Percentiles rank a stretch among this genome's conserved stretches.
Conservation (phyloP, 139 green algal species). For the Chlorella ohadii region DNA sequence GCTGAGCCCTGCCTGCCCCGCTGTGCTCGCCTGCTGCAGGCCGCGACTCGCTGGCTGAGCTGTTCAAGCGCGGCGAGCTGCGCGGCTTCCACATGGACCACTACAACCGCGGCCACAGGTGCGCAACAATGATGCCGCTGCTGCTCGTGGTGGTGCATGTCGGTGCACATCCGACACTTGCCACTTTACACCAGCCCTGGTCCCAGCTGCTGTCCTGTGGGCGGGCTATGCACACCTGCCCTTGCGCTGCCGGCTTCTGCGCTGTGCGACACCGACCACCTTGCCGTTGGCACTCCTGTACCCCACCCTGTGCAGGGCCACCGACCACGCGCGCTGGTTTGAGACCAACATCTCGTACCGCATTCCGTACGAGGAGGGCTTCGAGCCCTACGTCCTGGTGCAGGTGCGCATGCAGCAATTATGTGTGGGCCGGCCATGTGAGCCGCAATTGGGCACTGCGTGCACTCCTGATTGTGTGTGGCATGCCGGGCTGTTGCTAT, state of each 20-base stretch:
- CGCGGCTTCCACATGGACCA: constrained; percentile 40
- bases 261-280: too few species aligned
- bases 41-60: not conserved
- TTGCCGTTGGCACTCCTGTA: too few species aligned
- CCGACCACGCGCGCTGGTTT: constrained; percentile 47
- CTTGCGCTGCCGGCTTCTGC: too few species aligned
- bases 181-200: too few species aligned
- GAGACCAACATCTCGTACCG: constrained; percentile 29
- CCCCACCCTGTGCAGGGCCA: constrained; percentile 38
- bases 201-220: too few species aligned
- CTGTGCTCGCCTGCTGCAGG: not conserved
- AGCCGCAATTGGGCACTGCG: too few species aligned
- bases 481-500: too few species aligned
- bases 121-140: not conserved
- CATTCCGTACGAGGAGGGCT: constrained; percentile 42
- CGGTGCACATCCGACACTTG: too few species aligned
- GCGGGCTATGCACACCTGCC: too few species aligned
- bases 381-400: constrained; percentile 55
- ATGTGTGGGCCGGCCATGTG: too few species aligned
- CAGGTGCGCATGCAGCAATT: too few species aligned
- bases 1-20: not conserved
- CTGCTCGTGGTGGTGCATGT: not conserved
- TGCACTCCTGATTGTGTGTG: too few species aligned
- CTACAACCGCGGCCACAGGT: constrained; percentile 39
- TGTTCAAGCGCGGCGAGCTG: constrained; percentile 23